Base-by-base conservation (phyloP, 2,329 filamentous ascomycete genomes). In the Cercospora brassicicola region DNA sequence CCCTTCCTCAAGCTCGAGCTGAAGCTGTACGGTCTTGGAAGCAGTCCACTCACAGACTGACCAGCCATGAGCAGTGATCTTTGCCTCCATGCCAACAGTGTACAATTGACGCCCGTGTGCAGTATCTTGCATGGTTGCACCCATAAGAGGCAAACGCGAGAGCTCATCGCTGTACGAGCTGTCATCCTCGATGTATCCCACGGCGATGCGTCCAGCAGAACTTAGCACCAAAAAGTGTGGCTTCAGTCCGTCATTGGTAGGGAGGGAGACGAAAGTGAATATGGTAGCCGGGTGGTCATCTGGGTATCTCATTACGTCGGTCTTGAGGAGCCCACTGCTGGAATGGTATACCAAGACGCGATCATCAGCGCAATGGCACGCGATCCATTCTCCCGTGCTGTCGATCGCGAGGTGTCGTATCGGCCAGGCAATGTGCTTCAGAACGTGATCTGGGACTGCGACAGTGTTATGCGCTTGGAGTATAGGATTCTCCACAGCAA, bases 341-440 rank as follows among this genome's bases (percentile, higher is more conserved):
- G 91, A 81, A 71, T 87, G 86, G 88, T 90, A 94, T 4, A 93
- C 74, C 18, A 86, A 80, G 11, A 91, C 84, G 36, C 82, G 84
- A 57, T 85, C 83, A 53, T 82, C 81, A 4, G 84, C 83, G 8
- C 89, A 89, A 31, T 91, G 81, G 3, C 93, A 80, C 0, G 90
- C 91, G 33, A 93, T 81, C 85, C 88, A 90, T 48, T 83, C 86
- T 1, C 88, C 89, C 13, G 83, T 82, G 33, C 87, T 85, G 67
- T 92, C 89, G 33, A 93, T 85, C 0, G 89, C 84, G 74, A 90
- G 84, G 2, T 87, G 86, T 30, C 89, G 76, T 23, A 79, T 67
- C 0, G 78, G 78, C 78, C 78, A 79, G 2, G 62, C 65, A 8
- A 78, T 68, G 11, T 61, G 59, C 28, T 65, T 28, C 11, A 74